Percentiles rank a stretch among this genome's conserved stretches.
Evolutionary conservation across 2,329 filamentous ascomycete species (phyloP).

Genomic region (Stagonosporopsis rhizophila): DNA sequence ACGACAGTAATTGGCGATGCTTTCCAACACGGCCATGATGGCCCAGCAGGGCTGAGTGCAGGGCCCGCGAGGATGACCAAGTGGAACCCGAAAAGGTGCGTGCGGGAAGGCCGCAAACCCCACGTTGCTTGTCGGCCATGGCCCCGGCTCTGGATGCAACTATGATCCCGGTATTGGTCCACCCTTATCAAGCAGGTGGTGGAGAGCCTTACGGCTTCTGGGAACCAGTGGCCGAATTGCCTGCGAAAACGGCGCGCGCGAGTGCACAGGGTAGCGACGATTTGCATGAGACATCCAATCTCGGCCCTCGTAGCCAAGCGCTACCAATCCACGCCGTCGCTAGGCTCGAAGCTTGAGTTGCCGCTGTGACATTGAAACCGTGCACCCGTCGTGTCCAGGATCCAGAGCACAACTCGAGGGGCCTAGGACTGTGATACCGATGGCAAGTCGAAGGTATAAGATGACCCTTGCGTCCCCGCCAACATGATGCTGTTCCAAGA

Average conservation of each 20-base stretch:
- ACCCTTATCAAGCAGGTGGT: constrained; percentile 34
- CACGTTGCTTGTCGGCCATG: constrained; percentile 25
- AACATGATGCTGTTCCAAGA: constrained; percentile 15
- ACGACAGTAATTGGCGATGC: too few relatives aligned
- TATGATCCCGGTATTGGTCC: constrained; percentile 21
- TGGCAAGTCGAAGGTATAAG: constrained; percentile 35
- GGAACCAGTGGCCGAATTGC: constrained; percentile 24
- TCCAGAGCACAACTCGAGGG: constrained; percentile 12
- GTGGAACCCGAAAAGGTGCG: constrained; percentile 7
- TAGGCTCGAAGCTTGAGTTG: constrained; percentile 25
- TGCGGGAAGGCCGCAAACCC: constrained; percentile 18
- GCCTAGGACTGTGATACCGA: constrained; percentile 26
- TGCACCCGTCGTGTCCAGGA: constrained; percentile 25
- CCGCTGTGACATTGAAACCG: constrained; percentile 17
- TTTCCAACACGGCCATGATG: too few relatives aligned
- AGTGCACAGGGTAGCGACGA: constrained; percentile 20
- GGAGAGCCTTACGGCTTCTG: constrained; percentile 20
- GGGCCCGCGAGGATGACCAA: constrained; percentile 1
- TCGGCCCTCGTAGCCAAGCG: constrained; percentile 27
- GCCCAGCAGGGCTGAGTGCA: neutral
- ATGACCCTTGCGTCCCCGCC: constrained; percentile 27
- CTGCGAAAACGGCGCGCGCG: constrained; percentile 23
- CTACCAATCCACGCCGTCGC: constrained; percentile 23
- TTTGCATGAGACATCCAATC: constrained; percentile 27
- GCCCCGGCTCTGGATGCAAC: constrained; percentile 18